phyloP scores from a whole-genome alignment of 768 basidiomycete genomes.

The Floccularia luteovirens region DNA sequence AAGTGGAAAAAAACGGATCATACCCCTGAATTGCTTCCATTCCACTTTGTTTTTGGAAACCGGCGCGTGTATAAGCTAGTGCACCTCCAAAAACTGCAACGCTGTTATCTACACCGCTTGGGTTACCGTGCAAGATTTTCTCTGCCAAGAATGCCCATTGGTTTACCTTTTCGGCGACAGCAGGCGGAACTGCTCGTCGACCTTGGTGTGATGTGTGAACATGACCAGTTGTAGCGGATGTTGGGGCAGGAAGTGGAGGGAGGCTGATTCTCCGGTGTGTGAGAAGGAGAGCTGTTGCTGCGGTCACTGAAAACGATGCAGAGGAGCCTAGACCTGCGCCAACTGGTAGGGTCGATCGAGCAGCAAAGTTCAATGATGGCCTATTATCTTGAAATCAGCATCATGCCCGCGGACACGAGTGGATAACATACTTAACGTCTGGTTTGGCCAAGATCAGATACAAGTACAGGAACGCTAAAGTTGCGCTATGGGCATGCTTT shows the following conservation, averaged over 20 bases:
- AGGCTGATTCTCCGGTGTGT: slow-evolving; percentile 60
- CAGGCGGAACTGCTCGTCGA: slow-evolving; percentile 53
- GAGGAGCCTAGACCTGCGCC: slow-evolving; percentile 96
- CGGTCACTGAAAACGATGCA: slow-evolving; percentile 89
- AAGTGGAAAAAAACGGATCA: slow-evolving; percentile 17
- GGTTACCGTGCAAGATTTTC: slow-evolving; percentile 95
- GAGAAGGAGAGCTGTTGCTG: slow-evolving; percentile 74
- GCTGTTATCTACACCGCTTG: slow-evolving; percentile 96
- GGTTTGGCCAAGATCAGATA: slow-evolving; percentile 73
- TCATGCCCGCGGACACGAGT: slow-evolving; percentile 3
- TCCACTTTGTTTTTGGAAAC: slow-evolving; percentile 69
- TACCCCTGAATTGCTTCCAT: slow-evolving; percentile 86
- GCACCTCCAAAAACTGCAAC: slow-evolving; percentile 92
- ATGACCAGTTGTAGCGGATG: slow-evolving; percentile 38
- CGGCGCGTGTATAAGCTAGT: slow-evolving; percentile 78
- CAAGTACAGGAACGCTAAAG: slow-evolving; percentile 83
- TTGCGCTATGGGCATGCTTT: slow-evolving; percentile 32
- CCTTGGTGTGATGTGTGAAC: slow-evolving; percentile 59
- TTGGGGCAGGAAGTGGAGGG: slow-evolving; percentile 41
- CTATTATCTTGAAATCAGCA: slow-evolving; percentile 26
- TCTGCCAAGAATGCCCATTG: slow-evolving; percentile 91
- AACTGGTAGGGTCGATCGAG: slow-evolving; percentile 86
- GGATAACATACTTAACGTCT: slow-evolving; percentile 39
- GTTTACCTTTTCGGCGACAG: slow-evolving; percentile 76
- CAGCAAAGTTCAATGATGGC: slow-evolving; percentile 70